Conservation (phyloP, 2,329 filamentous ascomycete species). For the Colletotrichum orbiculare region DNA sequence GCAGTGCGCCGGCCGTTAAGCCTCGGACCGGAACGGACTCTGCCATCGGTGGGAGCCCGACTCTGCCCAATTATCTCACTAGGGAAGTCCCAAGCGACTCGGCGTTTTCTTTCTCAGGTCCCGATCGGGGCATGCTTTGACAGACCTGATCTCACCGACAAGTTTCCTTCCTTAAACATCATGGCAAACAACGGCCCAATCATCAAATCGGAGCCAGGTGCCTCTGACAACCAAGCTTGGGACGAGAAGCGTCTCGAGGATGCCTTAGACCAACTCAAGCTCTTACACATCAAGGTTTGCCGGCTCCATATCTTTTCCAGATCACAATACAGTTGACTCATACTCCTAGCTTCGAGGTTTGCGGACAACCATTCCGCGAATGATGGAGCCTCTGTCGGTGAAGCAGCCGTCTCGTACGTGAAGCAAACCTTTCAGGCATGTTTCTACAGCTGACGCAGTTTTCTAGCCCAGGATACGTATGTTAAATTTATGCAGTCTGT, state of each 20-base stretch:
- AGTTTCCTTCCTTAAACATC: no score
- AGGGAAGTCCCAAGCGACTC: not conserved
- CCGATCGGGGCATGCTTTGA: no score
- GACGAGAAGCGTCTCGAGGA: constrained; percentile 63
- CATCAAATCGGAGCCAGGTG: constrained; percentile 16
- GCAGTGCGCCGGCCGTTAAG: no score
- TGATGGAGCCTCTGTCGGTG: constrained; percentile 62
- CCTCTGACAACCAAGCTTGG: constrained; percentile 47
- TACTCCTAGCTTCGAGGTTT: constrained; percentile 56
- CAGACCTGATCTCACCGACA: no score
- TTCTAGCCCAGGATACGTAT: constrained; percentile 62
- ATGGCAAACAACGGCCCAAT: constrained; percentile 33
- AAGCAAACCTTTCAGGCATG: constrained; percentile 30
- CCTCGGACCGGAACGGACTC: not conserved
- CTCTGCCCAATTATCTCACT: not conserved
- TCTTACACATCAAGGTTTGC: constrained; percentile 65
- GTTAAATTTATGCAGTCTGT: constrained; percentile 60
- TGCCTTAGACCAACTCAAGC: constrained; percentile 62
- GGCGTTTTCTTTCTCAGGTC: not conserved
- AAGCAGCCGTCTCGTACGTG: constrained; percentile 63
- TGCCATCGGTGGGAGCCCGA: not conserved
- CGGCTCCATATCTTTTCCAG: not conserved
- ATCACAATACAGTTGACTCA: constrained; percentile 17
- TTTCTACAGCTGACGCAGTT: constrained; percentile 32
- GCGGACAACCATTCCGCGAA: constrained; percentile 60